Base-by-base conservation (phyloP, 2,329 filamentous ascomycete genomes). In the Xylaria sp. region DNA sequence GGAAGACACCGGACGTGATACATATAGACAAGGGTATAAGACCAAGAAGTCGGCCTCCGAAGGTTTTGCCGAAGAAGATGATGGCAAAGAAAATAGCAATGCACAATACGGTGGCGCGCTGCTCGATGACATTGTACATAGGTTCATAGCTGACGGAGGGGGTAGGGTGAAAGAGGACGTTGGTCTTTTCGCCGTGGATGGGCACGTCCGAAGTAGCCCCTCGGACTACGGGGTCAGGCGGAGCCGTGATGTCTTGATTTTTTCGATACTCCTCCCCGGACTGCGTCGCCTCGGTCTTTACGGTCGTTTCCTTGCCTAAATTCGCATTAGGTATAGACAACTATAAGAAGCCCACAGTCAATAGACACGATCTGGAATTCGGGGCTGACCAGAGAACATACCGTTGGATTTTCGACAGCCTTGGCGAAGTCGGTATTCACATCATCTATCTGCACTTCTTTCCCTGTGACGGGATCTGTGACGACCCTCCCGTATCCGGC, bases 111-210 rank as follows among this genome's bases (percentile, higher is more conserved):
- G 86, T 87, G n/a, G 90, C 91, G 9, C 89, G 86, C 67, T 87
- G 86, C 78, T 98, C 92, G 61, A 97, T 77, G 12, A 86, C 78
- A 19, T 83, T 85, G 74, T 91, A 97, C 85, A 93, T 96, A 4
- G 94, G 92, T 76, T 96, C 92, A 73, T 92, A 97, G 79, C 89
- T 92, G 68, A 97, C 86, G 0, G 90, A 91, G 0, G 94, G 94
- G 0, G 94, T 98, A 15, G 95, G 94, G 76, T 97, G 94, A 77
- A 98, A 98, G 31, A 97, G 84, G 17, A 98, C 89, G 66, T 97
- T 97, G 3, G 95, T 98, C 84, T 95, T 97, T 75, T 98, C 94
- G 71, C 94, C 94, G 73, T 94, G 91, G 61, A 98, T 96, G 2
- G 95, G 95, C 1, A 98, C 93, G 77, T 98, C 95, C 25, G 92